Percentiles rank a stretch among this genome's conserved stretches.
These are phyloP conservation scores for Diatrype stigma DNA, from an alignment of 2,329 filamentous ascomycete genomes.

Conservation along the genomic window DNA sequence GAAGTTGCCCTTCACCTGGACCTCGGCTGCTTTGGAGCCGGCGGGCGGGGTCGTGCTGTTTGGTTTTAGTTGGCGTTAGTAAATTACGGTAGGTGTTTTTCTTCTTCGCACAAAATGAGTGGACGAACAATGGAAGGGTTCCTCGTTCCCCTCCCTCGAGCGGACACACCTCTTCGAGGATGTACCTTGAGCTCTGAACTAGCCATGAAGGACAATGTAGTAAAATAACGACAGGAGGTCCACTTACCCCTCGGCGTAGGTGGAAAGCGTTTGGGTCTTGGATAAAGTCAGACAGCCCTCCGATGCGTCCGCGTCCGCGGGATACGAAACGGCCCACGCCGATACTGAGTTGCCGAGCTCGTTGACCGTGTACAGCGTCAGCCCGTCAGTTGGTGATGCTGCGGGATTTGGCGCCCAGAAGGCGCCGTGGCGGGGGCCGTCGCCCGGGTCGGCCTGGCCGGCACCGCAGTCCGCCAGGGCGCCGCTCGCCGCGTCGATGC, in stretches of 20 bases:
- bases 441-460: constrained; percentile 38
- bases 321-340: constrained; percentile 45
- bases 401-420: constrained; percentile 39
- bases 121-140: too few relatives aligned
- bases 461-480: constrained; percentile 41
- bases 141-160: too few relatives aligned
- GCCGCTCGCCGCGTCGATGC: constrained; percentile 41
- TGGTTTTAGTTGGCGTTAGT: too few relatives aligned
- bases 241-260: constrained; percentile 41
- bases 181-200: too few relatives aligned
- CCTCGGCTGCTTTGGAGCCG: constrained; percentile 51
- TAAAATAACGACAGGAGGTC: too few relatives aligned
- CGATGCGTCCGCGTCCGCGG: constrained; percentile 16
- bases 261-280: constrained; percentile 41
- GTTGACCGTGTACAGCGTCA: constrained; percentile 38
- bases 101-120: too few relatives aligned
- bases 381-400: constrained; percentile 19
- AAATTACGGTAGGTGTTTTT: too few relatives aligned
- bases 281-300: constrained; percentile 42
- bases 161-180: too few relatives aligned
- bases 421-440: constrained; percentile 49
- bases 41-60: constrained; percentile 35
- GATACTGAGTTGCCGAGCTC: constrained; percentile 49
- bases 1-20: constrained; percentile 50
- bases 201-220: too few relatives aligned